Evolutionary conservation across 129 eudicot species (phyloP).

Genomic region (Ambrosia trifida): DNA sequence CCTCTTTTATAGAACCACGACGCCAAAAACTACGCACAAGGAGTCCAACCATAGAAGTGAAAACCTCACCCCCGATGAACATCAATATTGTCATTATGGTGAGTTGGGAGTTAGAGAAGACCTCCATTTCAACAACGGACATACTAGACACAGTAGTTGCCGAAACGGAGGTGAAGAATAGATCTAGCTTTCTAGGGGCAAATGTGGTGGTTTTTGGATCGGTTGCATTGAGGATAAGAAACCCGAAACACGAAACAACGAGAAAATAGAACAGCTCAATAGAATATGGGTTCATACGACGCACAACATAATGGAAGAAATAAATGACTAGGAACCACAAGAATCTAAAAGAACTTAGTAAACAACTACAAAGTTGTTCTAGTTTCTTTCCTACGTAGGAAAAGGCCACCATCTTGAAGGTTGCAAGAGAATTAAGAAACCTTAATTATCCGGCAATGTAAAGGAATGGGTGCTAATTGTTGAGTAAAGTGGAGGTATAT

Average conservation of each 20-base stretch:
- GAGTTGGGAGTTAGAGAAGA: conserved; percentile 67
- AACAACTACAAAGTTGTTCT: conserved; percentile 37
- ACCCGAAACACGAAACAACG: conserved; percentile 50
- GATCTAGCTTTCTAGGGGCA: conserved; percentile 29
- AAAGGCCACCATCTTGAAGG: conserved; percentile 26
- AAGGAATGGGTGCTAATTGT: conserved; percentile 8
- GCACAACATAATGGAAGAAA: conserved; percentile 31
- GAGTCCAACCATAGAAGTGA: conserved; percentile 62
- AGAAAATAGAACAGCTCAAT: conserved; percentile 46
- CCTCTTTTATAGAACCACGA: conserved; percentile 22
- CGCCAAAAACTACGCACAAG: conserved; percentile 23
- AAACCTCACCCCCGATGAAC: conserved; percentile 74
- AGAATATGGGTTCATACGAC: conserved; percentile 28
- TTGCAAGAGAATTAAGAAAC: conserved; percentile 6
- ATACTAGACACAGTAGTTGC: conserved; percentile 70
- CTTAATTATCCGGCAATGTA: conserved; percentile 8
- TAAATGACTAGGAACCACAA: conserved; percentile 10
- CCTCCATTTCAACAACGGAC: conserved; percentile 83
- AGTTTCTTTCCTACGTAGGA: conserved; percentile 42
- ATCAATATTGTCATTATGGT: conserved; percentile 52
- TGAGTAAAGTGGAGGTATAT: conserved; percentile 9
- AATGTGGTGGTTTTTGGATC: conserved; percentile 42
- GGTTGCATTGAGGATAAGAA: conserved; percentile 36
- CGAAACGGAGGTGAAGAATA: conserved; percentile 66
- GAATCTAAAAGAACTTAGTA: neutral